Conservation (phyloP, 306 rosid species). For the Prosopis cineraria region DNA sequence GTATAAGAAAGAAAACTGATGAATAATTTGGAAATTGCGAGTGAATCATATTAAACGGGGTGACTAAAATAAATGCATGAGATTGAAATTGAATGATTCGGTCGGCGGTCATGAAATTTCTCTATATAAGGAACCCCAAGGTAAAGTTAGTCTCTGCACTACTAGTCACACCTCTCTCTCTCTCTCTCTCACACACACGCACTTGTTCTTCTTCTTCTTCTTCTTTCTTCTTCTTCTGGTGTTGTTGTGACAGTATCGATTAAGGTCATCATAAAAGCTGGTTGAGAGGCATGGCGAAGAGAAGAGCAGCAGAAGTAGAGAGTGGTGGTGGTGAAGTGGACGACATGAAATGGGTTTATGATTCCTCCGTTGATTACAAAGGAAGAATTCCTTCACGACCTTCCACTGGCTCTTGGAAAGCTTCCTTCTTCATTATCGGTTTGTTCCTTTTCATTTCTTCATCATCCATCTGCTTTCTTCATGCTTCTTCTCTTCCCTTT, state of each 20-base stretch:
- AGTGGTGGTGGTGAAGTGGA: conserved; percentile 9
- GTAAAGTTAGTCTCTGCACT: not conserved
- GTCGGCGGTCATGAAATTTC: not conserved
- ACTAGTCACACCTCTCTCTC: not conserved
- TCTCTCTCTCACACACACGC: no score
- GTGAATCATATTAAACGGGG: not conserved
- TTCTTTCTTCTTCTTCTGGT: not conserved
- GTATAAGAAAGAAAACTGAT: no score
- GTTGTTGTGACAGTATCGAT: not conserved
- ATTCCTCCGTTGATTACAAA: conserved; percentile 63
- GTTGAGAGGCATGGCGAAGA: not conserved
- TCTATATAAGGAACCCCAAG: not conserved
- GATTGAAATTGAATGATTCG: not conserved
- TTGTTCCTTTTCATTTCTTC: not conserved
- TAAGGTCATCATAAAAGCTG: no score
- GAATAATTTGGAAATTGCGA: not conserved
- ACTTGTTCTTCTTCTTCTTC: not conserved
- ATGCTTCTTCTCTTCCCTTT: not conserved
- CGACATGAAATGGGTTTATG: conserved; percentile 52
- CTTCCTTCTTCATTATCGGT: conserved; percentile 70
- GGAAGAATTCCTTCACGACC: conserved; percentile 59
- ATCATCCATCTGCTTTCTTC: not conserved
- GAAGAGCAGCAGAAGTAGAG: not conserved
- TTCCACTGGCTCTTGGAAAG: conserved; percentile 76
- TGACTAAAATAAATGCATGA: not conserved